A percentile compares a stretch with the other conserved stretches of the same genome.
Evolutionary conservation across 305 asterid genomes (phyloP).

Genomic region (Petunia hybrid): DNA sequence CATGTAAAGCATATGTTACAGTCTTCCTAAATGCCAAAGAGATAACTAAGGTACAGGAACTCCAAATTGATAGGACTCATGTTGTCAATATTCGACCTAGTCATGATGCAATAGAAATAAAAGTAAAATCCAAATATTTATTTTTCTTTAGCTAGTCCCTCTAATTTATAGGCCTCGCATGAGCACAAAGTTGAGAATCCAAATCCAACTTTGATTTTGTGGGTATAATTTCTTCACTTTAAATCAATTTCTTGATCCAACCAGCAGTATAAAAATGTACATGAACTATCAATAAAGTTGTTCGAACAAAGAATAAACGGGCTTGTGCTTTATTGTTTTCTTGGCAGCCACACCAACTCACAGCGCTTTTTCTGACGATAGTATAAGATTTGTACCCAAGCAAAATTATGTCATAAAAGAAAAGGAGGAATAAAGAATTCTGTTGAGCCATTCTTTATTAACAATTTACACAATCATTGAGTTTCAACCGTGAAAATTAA

Average conservation of each 20-base stretch:
- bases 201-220: conserved; percentile 30
- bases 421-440: background rate
- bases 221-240: conserved; percentile 11
- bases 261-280: background rate
- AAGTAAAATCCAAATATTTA: conserved; percentile 9
- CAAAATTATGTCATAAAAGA: background rate
- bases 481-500: no score
- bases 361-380: background rate
- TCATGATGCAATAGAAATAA: background rate
- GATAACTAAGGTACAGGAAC: background rate
- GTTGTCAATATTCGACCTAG: background rate
- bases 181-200: conserved; percentile 22
- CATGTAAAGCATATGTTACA: conserved; percentile 12
- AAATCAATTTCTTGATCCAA: conserved; percentile 27
- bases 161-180: background rate
- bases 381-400: background rate
- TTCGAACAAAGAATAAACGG: background rate
- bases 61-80: background rate
- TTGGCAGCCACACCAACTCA: conserved; percentile 23
- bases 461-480: no score
- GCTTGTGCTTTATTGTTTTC: background rate
- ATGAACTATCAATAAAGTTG: background rate
- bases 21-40: background rate
- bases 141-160: background rate
- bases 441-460: no score